Conservation (phyloP, 2,329 filamentous ascomycete species). For the Cladosporium halotolerans region DNA sequence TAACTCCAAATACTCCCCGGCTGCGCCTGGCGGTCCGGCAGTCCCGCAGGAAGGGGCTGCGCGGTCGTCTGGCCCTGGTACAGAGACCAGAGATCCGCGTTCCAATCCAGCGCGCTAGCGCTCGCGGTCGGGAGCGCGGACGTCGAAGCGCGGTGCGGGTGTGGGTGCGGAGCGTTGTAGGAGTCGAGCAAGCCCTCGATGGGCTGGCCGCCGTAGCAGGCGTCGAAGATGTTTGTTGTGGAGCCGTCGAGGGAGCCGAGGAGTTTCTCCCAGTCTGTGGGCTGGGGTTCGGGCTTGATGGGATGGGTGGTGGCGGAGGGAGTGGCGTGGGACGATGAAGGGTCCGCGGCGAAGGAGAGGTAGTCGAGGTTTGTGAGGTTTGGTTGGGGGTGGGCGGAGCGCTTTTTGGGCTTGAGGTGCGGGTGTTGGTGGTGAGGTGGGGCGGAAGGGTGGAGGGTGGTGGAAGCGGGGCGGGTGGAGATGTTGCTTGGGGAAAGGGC, state of each 20-base stretch:
- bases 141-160: conserved; percentile 16
- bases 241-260: conserved; percentile 74
- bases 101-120: conserved; percentile 15
- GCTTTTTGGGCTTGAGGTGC: conserved; percentile 13
- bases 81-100: conserved; percentile 27
- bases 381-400: conserved; percentile 26
- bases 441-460: conserved; percentile 3
- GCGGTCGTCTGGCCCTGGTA: conserved; percentile 20
- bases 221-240: conserved; percentile 75
- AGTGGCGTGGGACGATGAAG: conserved; percentile 25
- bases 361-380: conserved; percentile 42
- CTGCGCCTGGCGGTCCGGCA: conserved; percentile 13
- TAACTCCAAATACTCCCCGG: conserved; percentile 24
- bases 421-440: conserved; percentile 14
- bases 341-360: conserved; percentile 40
- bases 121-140: conserved; percentile 2
- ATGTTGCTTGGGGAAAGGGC: conserved; percentile 37
- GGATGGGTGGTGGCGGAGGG: conserved; percentile 16
- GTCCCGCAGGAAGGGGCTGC: conserved; percentile 12
- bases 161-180: not conserved
- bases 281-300: conserved; percentile 38
- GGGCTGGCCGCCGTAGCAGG: conserved; percentile 65
- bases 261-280: conserved; percentile 75
- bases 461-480: conserved; percentile 26
- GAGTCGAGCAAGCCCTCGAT: conserved; percentile 37